Evolutionary conservation across 768 basidiomycete genomes (phyloP), one percentile per base, ranked within the genome.

Genomic region (Mycena belliarum): DNA sequence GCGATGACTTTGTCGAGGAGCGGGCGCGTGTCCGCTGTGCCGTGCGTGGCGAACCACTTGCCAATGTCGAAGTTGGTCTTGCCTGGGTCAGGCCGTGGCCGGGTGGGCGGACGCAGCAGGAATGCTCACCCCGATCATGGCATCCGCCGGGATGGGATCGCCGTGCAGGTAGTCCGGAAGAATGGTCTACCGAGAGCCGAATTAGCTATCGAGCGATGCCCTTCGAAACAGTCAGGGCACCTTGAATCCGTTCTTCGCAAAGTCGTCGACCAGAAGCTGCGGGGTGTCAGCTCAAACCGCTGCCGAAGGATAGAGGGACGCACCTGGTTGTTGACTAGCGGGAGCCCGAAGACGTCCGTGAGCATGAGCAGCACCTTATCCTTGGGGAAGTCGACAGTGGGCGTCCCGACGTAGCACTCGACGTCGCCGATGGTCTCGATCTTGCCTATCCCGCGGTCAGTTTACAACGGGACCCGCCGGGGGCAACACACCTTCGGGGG

Each of bases 321-420:
- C 35, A 67, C 68, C 52, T 66, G 41, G 48, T 52, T 37, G 59
- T 80, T 80, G 50, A 57, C 23, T 5, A 79, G 66, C 7, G 68
- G 64, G 33, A 75, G 57, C 14, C 79, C 80, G 51, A 75, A 80
- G 57, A 70, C 65, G 55, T 79, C 82, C 11, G 76, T 63, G 26
- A 82, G 61, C 65, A 72, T 75, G n/a, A 83, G 68, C 43, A 82
- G 25, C 12, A 70, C 80, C 67, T 82, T 82, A 52, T 75, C 70
- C 68, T 79, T 76, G 57, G 74, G 59, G 50, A 78, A 79, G 28
- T 72, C 71, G 8, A 58, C 55, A 4, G 67, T 63, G 6, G 82
- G 82, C 0, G 75, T 79, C 6, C 76, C 73, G 46, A 80, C 69
- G 56, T 83, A 82, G 61, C 63, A 65, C 37, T 63, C 66, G 56